Base-by-base conservation (phyloP, 2,329 filamentous ascomycete genomes). In the Fusarium pilosicola region DNA sequence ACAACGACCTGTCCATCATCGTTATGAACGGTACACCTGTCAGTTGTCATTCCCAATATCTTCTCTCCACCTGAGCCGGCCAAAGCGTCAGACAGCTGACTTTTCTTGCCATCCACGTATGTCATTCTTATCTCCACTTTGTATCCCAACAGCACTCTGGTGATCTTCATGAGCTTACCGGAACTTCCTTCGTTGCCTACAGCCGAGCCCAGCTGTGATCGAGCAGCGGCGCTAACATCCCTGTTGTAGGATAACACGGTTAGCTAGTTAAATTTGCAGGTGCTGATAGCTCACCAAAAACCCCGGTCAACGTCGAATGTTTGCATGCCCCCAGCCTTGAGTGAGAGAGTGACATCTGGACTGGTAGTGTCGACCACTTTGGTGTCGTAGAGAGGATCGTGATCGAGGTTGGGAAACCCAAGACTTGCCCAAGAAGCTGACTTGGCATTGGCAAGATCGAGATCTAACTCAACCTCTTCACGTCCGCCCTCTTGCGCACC, bases 401-500 rank as follows among this genome's bases (percentile, higher is more conserved):
- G 14, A 41, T 55, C 51, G 6, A 55, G 34, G 14, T 41, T 14
- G 4, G 51, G 51, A 14, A 54, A 55, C 5, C 34, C 34, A 1
- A 55, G 24, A 1, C 14, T 14, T 22, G 34, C 51, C 51, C 34
- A 55, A 11, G 51, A 7, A 41, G 51, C 24, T 6, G 34, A 1
- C 20, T 39, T 55, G 11, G 51, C 51, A 13, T 18, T 7, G 5
- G 7, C 5, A 28, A 55, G 24, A 55, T 55, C 34, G 4, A 55
- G 34, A 28, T 55, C 34, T 7, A 55, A 10, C 7, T 55, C 14
- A 13, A 55, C 4, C 15, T 55, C 51, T 41, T 55, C 51, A 18
- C 24, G 51, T 2, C 51, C 34, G 4, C 51, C 51, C 0, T 55
- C 24, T 0, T 41, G 34, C 0, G 34, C 51, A 0, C 51, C 34